Percentiles rank a stretch among this genome's conserved stretches.
Evolutionary conservation across 2,329 filamentous ascomycete species (phyloP).

Genomic region (Alternaria alternata): DNA sequence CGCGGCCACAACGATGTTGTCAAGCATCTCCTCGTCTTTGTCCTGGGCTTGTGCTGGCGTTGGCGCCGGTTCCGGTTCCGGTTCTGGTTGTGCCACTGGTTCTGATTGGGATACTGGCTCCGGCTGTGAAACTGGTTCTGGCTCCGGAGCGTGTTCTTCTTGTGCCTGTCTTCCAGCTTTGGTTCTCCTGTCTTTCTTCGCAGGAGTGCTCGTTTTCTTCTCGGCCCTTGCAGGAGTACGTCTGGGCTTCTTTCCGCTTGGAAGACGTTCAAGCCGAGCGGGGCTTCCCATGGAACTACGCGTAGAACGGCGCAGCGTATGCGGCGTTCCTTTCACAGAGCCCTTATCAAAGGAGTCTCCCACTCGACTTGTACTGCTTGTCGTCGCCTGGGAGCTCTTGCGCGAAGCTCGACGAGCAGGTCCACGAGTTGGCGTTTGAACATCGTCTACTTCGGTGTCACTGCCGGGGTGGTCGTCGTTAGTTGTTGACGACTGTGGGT

Average conservation of each 20-base stretch:
- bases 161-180: conserved; percentile 16
- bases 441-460: conserved; percentile 36
- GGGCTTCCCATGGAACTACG: conserved; percentile 38
- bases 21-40: conserved; percentile 47
- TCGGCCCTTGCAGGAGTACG: conserved; percentile 19
- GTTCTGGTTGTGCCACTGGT: background rate
- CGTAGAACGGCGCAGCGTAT: conserved; percentile 36
- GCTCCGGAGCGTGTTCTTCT: background rate
- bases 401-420: background rate
- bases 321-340: conserved; percentile 28
- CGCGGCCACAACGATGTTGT: conserved; percentile 52
- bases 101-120: background rate
- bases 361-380: conserved; percentile 43
- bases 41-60: conserved; percentile 24
- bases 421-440: conserved; percentile 15
- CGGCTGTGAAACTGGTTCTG: background rate
- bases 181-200: conserved; percentile 20
- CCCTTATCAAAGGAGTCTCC: conserved; percentile 48
- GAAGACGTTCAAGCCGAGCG: conserved; percentile 9
- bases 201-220: conserved; percentile 6
- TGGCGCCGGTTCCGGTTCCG: background rate
- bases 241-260: conserved; percentile 37
- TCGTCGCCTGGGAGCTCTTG: conserved; percentile 19
- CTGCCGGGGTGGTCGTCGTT: conserved; percentile 17
- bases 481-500: conserved; percentile 11